These are phyloP conservation scores for Pseudodiploospora longispora DNA, from an alignment of 2,329 filamentous ascomycete species.

Conservation along the genomic window DNA sequence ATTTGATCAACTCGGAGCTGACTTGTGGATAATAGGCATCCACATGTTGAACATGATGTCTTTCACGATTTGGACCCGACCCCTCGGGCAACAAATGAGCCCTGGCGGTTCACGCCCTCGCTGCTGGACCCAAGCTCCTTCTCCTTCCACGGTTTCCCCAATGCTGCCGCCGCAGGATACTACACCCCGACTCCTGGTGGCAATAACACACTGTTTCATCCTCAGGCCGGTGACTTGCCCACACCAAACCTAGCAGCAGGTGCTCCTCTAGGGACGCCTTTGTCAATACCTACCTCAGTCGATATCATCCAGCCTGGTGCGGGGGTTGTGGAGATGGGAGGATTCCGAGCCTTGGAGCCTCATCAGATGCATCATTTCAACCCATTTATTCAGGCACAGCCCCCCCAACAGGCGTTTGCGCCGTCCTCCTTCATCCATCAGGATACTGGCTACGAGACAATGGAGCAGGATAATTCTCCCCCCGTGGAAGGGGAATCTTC, in stretches of 20 bases:
- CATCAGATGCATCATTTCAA: slow-evolving; percentile 61
- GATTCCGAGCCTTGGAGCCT: slow-evolving; percentile 55
- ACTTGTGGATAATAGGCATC: slow-evolving; percentile 11
- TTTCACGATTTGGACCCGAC: slow-evolving; percentile 72
- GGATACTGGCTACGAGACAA: slow-evolving; percentile 69
- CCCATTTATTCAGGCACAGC: slow-evolving; percentile 58
- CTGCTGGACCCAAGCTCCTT: slow-evolving; percentile 80
- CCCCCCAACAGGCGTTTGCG: slow-evolving; percentile 55
- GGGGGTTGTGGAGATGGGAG: slow-evolving; percentile 55
- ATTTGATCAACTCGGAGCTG: background rate
- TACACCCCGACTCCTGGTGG: slow-evolving; percentile 83
- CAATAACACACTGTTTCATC: slow-evolving; percentile 72
- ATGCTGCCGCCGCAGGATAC: slow-evolving; percentile 69
- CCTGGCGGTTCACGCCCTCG: slow-evolving; percentile 82
- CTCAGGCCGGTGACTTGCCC: slow-evolving; percentile 72
- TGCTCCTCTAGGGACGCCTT: slow-evolving; percentile 70
- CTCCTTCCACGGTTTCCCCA: slow-evolving; percentile 66
- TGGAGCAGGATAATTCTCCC: slow-evolving; percentile 67
- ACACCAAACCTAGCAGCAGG: slow-evolving; percentile 68
- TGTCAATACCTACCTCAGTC: slow-evolving; percentile 68
- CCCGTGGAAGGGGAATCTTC: slow-evolving; percentile 45
- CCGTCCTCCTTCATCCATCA: slow-evolving; percentile 76
- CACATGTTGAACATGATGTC: slow-evolving; percentile 18
- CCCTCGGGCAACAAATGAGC: slow-evolving; percentile 69
- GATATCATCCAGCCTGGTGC: slow-evolving; percentile 53